Base-by-base conservation (phyloP, 495 filamentous ascomycete species). In the Aspergillus haitiensis region DNA sequence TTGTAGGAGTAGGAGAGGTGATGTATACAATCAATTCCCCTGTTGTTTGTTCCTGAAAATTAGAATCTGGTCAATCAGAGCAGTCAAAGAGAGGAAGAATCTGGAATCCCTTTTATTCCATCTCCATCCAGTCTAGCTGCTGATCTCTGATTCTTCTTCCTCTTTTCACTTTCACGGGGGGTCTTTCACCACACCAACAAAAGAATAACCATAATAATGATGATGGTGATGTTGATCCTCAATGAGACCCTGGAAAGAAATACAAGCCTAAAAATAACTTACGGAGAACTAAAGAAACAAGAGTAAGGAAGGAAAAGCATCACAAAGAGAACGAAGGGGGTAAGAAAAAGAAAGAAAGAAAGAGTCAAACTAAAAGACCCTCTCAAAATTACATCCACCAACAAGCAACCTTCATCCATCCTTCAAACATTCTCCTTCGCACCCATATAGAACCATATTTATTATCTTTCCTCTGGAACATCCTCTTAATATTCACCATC, bases 311-410 rank as follows among this genome's bases (percentile, higher is more conserved):
- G 21, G 21, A 6, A 49, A 33, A 49, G 7, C 21, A 9, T 11
- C 6, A 49, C 21, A 49, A 5, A 49, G 8, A 49, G 6, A 18
- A 49, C 31, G 31, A 49, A 49, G 15, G 27, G 27, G 27, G 27
- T 18, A 16, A 49, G 27, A 49, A 49, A 49, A 49, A 49, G 27
- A 32, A 49, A 27, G 21, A 49, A 49, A 49, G 46, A 15, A 49
- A 12, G 18, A 49, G 15, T 13, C 16, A 49, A 49, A 49, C 10
- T 10, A 49, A 12, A 13, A 50, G 47, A 50, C 37, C 37, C 6
- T 40, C 37, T 7, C 45, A 47, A 9, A 47, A 47, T 8, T 9
- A 47, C 18, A 12, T 4, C 45, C 13, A 47, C 4, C 45, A 47
- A 15, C 45, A 47, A 15, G 18, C 37, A 13, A 18, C 45, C 45